These are phyloP conservation scores for Tylopilus sp. DNA, from an alignment of 1,284 basidiomycete genomes.

Conservation along the genomic window DNA sequence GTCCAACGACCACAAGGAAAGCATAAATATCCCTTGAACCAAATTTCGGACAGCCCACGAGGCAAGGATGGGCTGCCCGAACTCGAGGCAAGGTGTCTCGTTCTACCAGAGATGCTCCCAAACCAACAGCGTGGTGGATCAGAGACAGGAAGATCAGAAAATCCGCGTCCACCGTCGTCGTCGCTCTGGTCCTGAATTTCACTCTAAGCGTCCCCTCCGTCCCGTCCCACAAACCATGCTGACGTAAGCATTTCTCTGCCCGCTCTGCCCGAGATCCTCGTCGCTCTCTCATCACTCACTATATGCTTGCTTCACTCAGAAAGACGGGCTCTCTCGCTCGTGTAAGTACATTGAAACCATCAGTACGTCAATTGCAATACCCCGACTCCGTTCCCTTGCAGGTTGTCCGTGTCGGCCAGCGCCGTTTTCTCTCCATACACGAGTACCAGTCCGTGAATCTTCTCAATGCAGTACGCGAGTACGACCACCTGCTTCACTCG, in stretches of 20 bases:
- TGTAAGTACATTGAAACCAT: conserved; percentile 38
- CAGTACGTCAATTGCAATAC: background rate
- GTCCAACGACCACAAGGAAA: conserved; percentile 2
- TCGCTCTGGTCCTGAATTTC: conserved; percentile 53
- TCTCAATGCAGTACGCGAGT: conserved; percentile 76
- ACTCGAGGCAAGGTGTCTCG: conserved; percentile 71
- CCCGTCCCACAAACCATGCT: conserved; percentile 9
- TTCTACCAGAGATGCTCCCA: conserved; percentile 61
- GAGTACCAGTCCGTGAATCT: conserved; percentile 97
- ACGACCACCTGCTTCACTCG: background rate
- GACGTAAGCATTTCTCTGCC: conserved; percentile 21
- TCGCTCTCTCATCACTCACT: conserved; percentile 21
- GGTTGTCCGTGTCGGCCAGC: conserved; percentile 75
- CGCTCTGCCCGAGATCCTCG: conserved; percentile 6
- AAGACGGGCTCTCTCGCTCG: conserved; percentile 60
- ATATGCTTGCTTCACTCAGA: conserved; percentile 61
- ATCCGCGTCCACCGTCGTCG: conserved; percentile 64
- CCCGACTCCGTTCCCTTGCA: conserved; percentile 25
- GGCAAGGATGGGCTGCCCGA: conserved; percentile 49
- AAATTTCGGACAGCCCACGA: conserved; percentile 72
- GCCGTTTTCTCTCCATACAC: conserved; percentile 94
- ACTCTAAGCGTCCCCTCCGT: too few relatives aligned
- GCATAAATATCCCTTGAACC: conserved; percentile 58
- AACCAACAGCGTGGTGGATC: conserved; percentile 40
- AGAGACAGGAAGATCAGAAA: conserved; percentile 65